These are phyloP conservation scores for Thelonectria discophora DNA, from an alignment of 2,329 filamentous ascomycete genomes.

Conservation along the genomic window DNA sequence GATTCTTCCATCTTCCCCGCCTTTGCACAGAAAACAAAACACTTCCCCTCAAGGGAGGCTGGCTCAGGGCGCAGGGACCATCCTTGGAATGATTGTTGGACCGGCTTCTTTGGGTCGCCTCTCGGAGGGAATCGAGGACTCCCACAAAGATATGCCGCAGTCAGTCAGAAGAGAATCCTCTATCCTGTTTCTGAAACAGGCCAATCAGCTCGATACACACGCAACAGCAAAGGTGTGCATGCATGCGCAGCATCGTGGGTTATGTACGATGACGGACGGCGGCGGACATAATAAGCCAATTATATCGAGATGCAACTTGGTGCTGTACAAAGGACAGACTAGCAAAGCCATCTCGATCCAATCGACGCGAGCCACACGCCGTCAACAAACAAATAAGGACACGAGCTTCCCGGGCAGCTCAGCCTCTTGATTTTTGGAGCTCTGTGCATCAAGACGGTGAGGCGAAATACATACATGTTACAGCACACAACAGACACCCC, in stretches of 20 bases:
- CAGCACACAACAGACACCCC: too few relatives aligned
- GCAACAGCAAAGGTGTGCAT: constrained; percentile 1
- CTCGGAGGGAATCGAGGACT: too few relatives aligned
- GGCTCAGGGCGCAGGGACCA: neutral
- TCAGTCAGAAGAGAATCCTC: too few relatives aligned
- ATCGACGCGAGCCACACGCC: constrained; percentile 3
- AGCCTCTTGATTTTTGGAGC: neutral
- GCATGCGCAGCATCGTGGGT: constrained; percentile 3
- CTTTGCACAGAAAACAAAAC: neutral
- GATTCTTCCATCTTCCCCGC: constrained; percentile 1
- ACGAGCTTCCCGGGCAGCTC: neutral
- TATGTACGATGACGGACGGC: constrained; percentile 1
- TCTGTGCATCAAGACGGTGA: too few relatives aligned
- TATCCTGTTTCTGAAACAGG: neutral
- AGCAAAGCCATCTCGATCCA: neutral
- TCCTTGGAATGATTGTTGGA: neutral
- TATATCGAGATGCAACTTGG: neutral
- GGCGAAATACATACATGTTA: too few relatives aligned
- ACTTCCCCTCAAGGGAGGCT: neutral
- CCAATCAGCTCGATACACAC: constrained; percentile 18
- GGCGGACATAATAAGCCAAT: constrained; percentile 9
- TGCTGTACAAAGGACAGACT: neutral
- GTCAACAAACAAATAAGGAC: too few relatives aligned
- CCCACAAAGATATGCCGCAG: too few relatives aligned
- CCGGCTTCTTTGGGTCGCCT: too few relatives aligned